Evolutionary conservation across 2,329 filamentous ascomycete genomes (phyloP).

Genomic region (Dissoconium aciculare): DNA sequence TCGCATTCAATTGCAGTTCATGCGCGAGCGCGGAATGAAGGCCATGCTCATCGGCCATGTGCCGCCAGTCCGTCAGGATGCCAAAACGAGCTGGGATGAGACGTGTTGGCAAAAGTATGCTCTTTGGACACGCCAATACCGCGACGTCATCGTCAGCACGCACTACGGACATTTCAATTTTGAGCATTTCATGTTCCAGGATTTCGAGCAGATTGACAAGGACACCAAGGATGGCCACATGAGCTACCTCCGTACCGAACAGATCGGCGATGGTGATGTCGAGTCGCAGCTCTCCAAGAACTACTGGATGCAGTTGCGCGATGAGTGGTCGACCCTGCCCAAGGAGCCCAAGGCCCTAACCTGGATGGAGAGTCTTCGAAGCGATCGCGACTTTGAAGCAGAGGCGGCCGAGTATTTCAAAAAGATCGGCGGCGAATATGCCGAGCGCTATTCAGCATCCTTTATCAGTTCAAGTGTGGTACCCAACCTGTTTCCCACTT

Average conservation of each 20-base stretch:
- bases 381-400: slow-evolving; percentile 38
- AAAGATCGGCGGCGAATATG: slow-evolving; percentile 64
- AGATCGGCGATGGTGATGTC: slow-evolving; percentile 30
- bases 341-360: slow-evolving; percentile 27
- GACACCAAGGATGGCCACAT: slow-evolving; percentile 32
- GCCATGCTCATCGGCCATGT: slow-evolving; percentile 91
- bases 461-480: slow-evolving; percentile 77
- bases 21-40: slow-evolving; percentile 78
- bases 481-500: slow-evolving; percentile 78
- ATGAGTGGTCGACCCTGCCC: slow-evolving; percentile 64
- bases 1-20: slow-evolving; percentile 67
- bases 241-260: slow-evolving; percentile 7
- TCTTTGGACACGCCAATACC: slow-evolving; percentile 76
- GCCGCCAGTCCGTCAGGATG: slow-evolving; percentile 69
- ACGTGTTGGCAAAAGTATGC: slow-evolving; percentile 97
- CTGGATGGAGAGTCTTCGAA: slow-evolving; percentile 20
- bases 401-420: slow-evolving; percentile 39
- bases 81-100: slow-evolving; percentile 86
- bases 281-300: slow-evolving; percentile 52
- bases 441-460: slow-evolving; percentile 69
- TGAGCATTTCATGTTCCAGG: slow-evolving; percentile 89
- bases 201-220: slow-evolving; percentile 61
- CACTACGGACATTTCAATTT: slow-evolving; percentile 97
- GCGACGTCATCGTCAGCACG: slow-evolving; percentile 68
- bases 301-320: slow-evolving; percentile 65